These are phyloP conservation scores for Capillidium rhysosporum DNA, from an alignment of 371 early-diverging fungal species.

Conservation along the genomic window DNA sequence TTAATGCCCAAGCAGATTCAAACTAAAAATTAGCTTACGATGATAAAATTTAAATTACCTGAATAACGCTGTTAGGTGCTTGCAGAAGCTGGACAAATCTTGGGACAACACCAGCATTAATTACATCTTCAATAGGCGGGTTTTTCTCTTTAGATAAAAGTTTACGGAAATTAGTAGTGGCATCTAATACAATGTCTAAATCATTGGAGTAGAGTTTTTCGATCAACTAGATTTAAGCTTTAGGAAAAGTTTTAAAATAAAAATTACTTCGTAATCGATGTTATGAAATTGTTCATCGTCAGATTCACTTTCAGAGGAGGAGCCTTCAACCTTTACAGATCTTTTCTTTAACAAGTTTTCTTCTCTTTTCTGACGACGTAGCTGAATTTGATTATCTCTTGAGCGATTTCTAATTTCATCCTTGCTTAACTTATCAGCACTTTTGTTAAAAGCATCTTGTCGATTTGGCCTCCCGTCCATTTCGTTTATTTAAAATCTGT, in stretches of 20 bases:
- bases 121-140: constrained; percentile 97
- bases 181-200: constrained; percentile 54
- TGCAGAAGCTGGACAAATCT: constrained; percentile 88
- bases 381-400: constrained; percentile 82
- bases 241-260: not conserved
- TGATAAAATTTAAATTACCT: constrained; percentile 31
- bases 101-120: constrained; percentile 84
- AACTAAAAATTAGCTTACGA: constrained; percentile 33
- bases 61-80: constrained; percentile 56
- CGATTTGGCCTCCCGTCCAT: no score
- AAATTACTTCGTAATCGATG: constrained; percentile 25
- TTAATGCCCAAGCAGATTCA: constrained; percentile 99
- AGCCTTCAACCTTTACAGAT: constrained; percentile 38
- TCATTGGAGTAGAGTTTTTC: not conserved
- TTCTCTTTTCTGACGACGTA: constrained; percentile 90
- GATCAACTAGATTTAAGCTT: not conserved
- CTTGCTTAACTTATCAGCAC: not conserved
- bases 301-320: constrained; percentile 58
- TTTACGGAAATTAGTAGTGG: constrained; percentile 88
- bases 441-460: no score
- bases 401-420: constrained; percentile 87
- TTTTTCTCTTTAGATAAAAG: constrained; percentile 92
- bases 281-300: constrained; percentile 7
- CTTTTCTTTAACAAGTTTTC: constrained; percentile 85
- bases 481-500: no score